Conservation (phyloP, 129 eudicot genomes). For the Flaveria ramosissima region DNA sequence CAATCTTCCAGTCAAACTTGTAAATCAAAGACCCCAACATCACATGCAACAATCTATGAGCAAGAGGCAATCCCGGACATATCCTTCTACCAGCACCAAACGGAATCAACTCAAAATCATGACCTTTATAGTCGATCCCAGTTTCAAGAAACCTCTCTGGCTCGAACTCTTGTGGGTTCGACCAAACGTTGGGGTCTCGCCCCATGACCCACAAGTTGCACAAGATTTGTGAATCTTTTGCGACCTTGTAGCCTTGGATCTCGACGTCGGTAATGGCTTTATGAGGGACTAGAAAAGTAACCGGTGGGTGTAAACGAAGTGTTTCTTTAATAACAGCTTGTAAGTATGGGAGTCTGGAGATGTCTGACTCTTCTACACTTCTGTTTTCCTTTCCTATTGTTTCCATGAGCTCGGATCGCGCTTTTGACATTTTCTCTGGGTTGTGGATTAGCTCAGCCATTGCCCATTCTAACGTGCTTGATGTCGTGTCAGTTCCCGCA, state of each 20-base stretch:
- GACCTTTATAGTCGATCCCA: constrained; percentile 39
- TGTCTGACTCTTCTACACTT: constrained; percentile 46
- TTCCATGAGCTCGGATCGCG: constrained; percentile 37
- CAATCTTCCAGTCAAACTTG: constrained; percentile 46
- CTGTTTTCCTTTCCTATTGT: constrained; percentile 11
- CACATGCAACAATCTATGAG: constrained; percentile 35
- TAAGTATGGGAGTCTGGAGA: constrained; percentile 51
- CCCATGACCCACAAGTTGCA: constrained; percentile 58
- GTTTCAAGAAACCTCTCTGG: constrained; percentile 50
- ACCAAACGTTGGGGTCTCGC: constrained; percentile 34
- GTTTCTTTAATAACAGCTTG: constrained; percentile 55
- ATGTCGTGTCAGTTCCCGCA: constrained; percentile 52
- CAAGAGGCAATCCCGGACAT: constrained; percentile 24
- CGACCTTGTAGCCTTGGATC: constrained; percentile 42
- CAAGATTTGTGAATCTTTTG: constrained; percentile 41
- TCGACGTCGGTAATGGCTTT: constrained; percentile 40
- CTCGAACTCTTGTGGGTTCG: constrained; percentile 35
- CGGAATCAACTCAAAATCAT: constrained; percentile 46
- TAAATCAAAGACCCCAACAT: constrained; percentile 46
- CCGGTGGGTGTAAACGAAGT: constrained; percentile 54
- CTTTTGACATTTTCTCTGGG: constrained; percentile 40
- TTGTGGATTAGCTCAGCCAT: constrained; percentile 51
- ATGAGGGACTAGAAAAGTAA: constrained; percentile 49
- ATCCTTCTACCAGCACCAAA: constrained; percentile 56
- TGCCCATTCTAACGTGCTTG: constrained; percentile 59